Conservation (phyloP, 345 rosid genomes). For the Bruguiera gymnorhiza region DNA sequence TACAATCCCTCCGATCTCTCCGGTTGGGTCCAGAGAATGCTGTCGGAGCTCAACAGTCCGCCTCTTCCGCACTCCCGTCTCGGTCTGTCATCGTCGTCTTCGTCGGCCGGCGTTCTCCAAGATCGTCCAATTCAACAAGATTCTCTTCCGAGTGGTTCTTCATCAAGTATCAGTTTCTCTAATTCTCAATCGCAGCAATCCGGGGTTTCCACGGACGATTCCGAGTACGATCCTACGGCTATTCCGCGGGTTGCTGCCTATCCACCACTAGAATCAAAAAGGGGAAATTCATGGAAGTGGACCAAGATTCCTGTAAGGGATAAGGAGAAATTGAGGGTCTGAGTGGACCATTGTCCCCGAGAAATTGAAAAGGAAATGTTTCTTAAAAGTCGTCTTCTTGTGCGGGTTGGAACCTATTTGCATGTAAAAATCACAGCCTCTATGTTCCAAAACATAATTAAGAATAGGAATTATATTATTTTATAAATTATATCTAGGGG, state of each 20-base stretch:
- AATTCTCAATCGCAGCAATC: background rate
- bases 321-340: too few species aligned
- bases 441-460: too few species aligned
- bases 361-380: too few species aligned
- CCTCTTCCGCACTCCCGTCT: background rate
- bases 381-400: too few species aligned
- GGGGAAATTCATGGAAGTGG: slow-evolving; percentile 11
- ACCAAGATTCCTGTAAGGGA: background rate
- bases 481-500: too few species aligned
- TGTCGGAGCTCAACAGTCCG: slow-evolving; percentile 21
- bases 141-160: slow-evolving; percentile 5
- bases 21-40: slow-evolving; percentile 29
- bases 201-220: slow-evolving; percentile 17
- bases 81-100: background rate
- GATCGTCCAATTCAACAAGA: slow-evolving; percentile 2
- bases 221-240: slow-evolving; percentile 31
- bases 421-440: too few species aligned
- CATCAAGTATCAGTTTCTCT: background rate
- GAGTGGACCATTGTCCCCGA: too few species aligned
- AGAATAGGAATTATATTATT: too few species aligned
- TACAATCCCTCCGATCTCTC: slow-evolving; percentile 36
- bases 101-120: background rate
- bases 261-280: slow-evolving; percentile 12
- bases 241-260: slow-evolving; percentile 33
- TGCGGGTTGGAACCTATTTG: too few species aligned